These are phyloP conservation scores for Kodamaea alishanica DNA, from an alignment of 1,139 yeast species.

Conservation along the genomic window DNA sequence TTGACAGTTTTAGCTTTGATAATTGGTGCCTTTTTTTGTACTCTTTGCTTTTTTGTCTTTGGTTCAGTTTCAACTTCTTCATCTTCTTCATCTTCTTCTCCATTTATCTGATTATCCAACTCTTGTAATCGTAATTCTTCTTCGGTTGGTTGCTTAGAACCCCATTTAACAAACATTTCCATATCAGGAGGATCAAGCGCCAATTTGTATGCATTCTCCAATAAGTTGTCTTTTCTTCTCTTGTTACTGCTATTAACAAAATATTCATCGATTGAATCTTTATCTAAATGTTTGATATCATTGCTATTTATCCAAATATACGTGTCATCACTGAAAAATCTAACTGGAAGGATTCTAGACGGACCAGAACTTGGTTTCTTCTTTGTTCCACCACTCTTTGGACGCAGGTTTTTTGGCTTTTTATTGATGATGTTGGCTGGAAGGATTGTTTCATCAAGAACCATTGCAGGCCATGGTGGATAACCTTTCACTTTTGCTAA, in stretches of 20 bases:
- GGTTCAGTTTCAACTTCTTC: conserved; percentile 16
- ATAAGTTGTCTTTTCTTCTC: conserved; percentile 34
- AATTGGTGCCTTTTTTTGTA: conserved; percentile 9
- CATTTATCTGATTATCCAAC: conserved; percentile 18
- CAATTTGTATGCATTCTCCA: conserved; percentile 38
- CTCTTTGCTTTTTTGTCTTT: conserved; percentile 9
- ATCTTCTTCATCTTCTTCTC: conserved; percentile 14
- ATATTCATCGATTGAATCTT: conserved; percentile 27
- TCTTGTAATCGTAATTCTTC: conserved; percentile 11
- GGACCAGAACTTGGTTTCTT: conserved; percentile 16
- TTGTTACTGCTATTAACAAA: conserved; percentile 19
- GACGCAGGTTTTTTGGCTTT: conserved; percentile 42
- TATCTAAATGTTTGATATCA: conserved; percentile 37
- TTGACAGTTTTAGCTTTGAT: conserved; percentile 5
- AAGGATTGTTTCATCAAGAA: conserved; percentile 53
- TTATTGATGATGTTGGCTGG: conserved; percentile 50
- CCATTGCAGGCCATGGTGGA: conserved; percentile 82
- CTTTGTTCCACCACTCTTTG: conserved; percentile 18
- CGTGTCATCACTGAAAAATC: conserved; percentile 64
- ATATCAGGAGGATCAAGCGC: conserved; percentile 45
- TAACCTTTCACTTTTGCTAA: conserved; percentile 75
- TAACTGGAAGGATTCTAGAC: conserved; percentile 39
- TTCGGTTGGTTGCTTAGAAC: conserved; percentile 31
- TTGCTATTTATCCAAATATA: conserved; percentile 55
- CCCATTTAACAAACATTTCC: conserved; percentile 40